These are phyloP conservation scores for Kodamaea suecica DNA, from an alignment of 1,139 yeast genomes.

Conservation along the genomic window DNA sequence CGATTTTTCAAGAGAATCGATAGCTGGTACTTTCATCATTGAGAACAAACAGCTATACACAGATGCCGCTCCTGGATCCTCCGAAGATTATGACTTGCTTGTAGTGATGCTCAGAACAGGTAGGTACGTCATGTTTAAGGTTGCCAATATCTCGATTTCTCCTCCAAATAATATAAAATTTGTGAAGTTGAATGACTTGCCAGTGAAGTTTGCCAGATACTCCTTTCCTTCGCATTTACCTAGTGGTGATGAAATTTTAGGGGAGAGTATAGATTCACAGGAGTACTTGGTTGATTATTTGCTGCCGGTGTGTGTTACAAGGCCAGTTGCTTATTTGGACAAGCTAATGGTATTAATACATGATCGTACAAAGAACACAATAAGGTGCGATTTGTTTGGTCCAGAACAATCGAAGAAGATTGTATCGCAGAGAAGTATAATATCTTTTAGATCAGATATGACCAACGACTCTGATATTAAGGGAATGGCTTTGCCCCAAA, in stretches of 20 bases:
- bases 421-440: no score
- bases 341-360: slow-evolving; percentile 32
- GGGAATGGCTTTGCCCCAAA: no score
- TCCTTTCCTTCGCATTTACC: slow-evolving; percentile 17
- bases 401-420: no score
- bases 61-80: slow-evolving; percentile 17
- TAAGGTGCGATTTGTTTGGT: slow-evolving; percentile 28
- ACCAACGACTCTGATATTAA: no score
- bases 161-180: slow-evolving; percentile 38
- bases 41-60: slow-evolving; percentile 46
- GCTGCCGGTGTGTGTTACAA: slow-evolving; percentile 28
- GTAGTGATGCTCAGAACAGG: slow-evolving; percentile 49
- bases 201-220: slow-evolving; percentile 6
- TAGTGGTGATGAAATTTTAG: neutral
- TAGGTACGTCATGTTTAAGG: slow-evolving; percentile 42
- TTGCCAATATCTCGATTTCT: slow-evolving; percentile 50
- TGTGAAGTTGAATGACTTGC: slow-evolving; percentile 15
- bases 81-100: slow-evolving; percentile 48
- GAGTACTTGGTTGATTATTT: slow-evolving; percentile 1
- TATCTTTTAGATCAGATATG: no score
- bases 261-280: neutral
- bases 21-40: slow-evolving; percentile 47
- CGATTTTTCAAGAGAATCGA: slow-evolving; percentile 9
- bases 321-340: slow-evolving; percentile 17
- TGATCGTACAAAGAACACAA: slow-evolving; percentile 37